Conservation (phyloP, 371 early-diverging fungal genomes). For the Funneliformis caledonium region DNA sequence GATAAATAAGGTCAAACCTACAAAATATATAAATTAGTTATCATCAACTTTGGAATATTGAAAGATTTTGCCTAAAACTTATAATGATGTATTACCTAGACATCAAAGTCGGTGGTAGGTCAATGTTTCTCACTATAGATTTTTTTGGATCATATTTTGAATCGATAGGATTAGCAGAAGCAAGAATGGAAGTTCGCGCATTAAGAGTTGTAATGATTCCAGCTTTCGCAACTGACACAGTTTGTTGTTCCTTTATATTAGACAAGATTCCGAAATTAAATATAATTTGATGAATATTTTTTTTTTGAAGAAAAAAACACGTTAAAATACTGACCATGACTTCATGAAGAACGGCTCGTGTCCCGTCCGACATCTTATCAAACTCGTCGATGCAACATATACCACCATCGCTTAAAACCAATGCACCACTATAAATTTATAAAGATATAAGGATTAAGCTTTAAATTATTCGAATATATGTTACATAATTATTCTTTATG, state of each 20-base stretch:
- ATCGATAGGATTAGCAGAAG: slow-evolving; percentile 97
- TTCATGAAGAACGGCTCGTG: slow-evolving; percentile 98
- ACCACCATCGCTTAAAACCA: slow-evolving; percentile 98
- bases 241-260: slow-evolving; percentile 93
- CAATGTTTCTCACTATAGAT: slow-evolving; percentile 94
- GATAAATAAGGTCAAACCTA: slow-evolving; percentile 94
- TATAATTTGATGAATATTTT: not conserved
- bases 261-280: slow-evolving; percentile 3
- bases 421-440: slow-evolving; percentile 81
- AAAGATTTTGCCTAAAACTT: not conserved
- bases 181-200: slow-evolving; percentile 98
- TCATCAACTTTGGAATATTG: not conserved
- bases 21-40: not conserved
- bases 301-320: not conserved
- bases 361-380: slow-evolving; percentile 98
- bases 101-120: slow-evolving; percentile 95
- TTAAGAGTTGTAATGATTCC: slow-evolving; percentile 99
- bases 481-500: not conserved
- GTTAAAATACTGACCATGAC: slow-evolving; percentile 80
- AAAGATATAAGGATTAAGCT: not conserved
- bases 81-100: slow-evolving; percentile 63
- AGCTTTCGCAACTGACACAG: slow-evolving; percentile 99
- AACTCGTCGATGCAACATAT: slow-evolving; percentile 99
- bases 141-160: slow-evolving; percentile 91
- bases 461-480: not conserved